Evolutionary conservation across 1,139 yeast species (phyloP).

Genomic region (Suhomyces bolitotheri): DNA sequence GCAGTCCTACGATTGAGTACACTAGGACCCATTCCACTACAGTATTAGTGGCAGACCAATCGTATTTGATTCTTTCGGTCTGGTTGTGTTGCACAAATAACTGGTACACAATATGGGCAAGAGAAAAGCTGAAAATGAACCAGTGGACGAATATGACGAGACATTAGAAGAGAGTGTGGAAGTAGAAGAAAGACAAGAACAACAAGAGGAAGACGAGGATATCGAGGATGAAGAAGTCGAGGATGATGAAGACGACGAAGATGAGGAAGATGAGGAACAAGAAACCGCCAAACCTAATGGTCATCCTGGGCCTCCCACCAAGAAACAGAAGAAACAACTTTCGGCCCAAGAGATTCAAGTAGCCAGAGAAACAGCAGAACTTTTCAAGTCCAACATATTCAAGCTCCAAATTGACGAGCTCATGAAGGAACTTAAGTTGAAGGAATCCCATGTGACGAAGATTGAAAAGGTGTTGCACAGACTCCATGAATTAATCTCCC

Average conservation of each 20-base stretch:
- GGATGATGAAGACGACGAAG: constrained; percentile 16
- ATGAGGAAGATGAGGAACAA: constrained; percentile 16
- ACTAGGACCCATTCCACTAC: constrained; percentile 8
- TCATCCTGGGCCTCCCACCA: constrained; percentile 23
- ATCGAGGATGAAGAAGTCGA: constrained; percentile 17
- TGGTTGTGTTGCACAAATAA: too few species aligned
- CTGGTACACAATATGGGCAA: constrained; percentile 35
- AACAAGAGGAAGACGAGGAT: constrained; percentile 17
- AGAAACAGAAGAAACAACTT: constrained; percentile 43
- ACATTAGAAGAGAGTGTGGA: neutral
- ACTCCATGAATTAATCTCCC: constrained; percentile 67
- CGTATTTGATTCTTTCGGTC: too few species aligned
- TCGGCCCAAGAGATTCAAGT: constrained; percentile 86
- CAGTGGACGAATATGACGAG: constrained; percentile 3
- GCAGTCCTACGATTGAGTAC: too few species aligned
- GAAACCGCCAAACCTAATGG: constrained; percentile 14
- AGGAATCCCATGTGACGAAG: constrained; percentile 62
- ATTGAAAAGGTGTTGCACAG: constrained; percentile 80
- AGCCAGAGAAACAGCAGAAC: constrained; percentile 90
- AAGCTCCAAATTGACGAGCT: constrained; percentile 92
- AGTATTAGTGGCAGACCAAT: too few species aligned
- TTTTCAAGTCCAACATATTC: constrained; percentile 91
- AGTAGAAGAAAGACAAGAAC: constrained; percentile 5
- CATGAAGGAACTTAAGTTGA: constrained; percentile 71
- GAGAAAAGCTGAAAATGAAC: constrained; percentile 27